These are phyloP conservation scores for Thielaviopsis cerberus DNA, from an alignment of 2,329 filamentous ascomycete species.

Conservation along the genomic window DNA sequence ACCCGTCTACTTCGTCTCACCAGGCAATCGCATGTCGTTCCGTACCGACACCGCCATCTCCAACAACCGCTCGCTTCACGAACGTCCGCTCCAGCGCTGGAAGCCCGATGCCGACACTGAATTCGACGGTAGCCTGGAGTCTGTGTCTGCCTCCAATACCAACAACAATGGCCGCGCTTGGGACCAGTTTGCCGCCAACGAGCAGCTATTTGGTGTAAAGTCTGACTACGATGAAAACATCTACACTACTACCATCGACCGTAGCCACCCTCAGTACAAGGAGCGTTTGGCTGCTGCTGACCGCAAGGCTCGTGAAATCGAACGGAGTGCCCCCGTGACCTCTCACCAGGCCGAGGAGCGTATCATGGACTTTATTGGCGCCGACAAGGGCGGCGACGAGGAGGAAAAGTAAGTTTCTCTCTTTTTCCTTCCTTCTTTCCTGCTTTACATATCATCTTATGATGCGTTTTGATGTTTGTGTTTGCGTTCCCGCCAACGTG, in stretches of 20 bases:
- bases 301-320: constrained; percentile 75
- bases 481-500: background rate
- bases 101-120: constrained; percentile 40
- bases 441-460: background rate
- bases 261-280: constrained; percentile 62
- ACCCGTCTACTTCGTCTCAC: constrained; percentile 2
- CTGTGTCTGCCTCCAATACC: constrained; percentile 20
- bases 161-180: constrained; percentile 29
- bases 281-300: constrained; percentile 63
- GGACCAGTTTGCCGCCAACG: constrained; percentile 91
- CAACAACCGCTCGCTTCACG: constrained; percentile 46
- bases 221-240: constrained; percentile 87
- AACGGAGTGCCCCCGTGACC: constrained; percentile 53
- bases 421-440: background rate
- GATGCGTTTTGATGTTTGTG: background rate
- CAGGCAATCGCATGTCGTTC: constrained; percentile 52
- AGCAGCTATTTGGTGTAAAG: constrained; percentile 68
- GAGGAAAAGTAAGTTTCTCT: constrained; percentile 59
- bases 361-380: constrained; percentile 45
- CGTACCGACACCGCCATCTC: constrained; percentile 82
- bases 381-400: constrained; percentile 59
- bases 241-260: constrained; percentile 84
- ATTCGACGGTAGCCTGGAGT: constrained; percentile 55
- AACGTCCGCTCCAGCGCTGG: constrained; percentile 69
- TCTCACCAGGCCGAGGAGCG: constrained; percentile 82